A percentile compares a stretch with the other conserved stretches of the same genome.
These are phyloP conservation scores for Gnomoniopsis smithogilvyi DNA, from an alignment of 2,329 filamentous ascomycete genomes.

Conservation along the genomic window DNA sequence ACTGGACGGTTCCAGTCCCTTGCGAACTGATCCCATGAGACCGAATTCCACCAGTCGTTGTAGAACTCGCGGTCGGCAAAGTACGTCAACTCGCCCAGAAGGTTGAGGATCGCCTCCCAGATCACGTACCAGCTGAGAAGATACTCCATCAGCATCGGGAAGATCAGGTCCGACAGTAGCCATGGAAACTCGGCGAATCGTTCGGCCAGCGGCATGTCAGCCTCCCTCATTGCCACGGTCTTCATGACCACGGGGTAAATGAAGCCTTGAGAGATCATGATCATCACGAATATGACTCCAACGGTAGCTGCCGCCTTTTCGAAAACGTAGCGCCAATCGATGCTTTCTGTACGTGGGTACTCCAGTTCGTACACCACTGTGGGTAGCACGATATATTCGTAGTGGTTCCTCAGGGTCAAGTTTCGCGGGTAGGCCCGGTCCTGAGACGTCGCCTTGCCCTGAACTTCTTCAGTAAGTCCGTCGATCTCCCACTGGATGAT, in stretches of 20 bases:
- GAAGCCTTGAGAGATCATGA: constrained; percentile 71
- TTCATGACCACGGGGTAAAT: constrained; percentile 74
- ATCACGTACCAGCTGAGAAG: constrained; percentile 78
- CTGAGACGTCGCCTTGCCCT: constrained; percentile 53
- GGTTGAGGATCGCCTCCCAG: constrained; percentile 73
- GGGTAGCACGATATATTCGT: constrained; percentile 71
- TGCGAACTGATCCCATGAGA: constrained; percentile 73
- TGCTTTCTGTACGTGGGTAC: constrained; percentile 65
- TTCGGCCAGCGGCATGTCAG: constrained; percentile 55
- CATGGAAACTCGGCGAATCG: constrained; percentile 69
- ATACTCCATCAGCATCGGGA: constrained; percentile 78
- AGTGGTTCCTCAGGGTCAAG: constrained; percentile 61
- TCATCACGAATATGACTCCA: constrained; percentile 74
- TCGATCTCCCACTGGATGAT: constrained; percentile 67
- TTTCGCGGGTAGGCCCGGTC: constrained; percentile 64
- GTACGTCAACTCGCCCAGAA: constrained; percentile 70
- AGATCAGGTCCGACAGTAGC: constrained; percentile 71
- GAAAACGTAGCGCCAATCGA: constrained; percentile 71
- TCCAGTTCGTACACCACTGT: constrained; percentile 78
- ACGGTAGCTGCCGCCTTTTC: constrained; percentile 71
- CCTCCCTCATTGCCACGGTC: constrained; percentile 65
- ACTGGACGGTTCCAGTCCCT: constrained; percentile 79
- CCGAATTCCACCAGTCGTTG: constrained; percentile 61
- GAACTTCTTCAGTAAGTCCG: constrained; percentile 61
- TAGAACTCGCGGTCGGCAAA: constrained; percentile 78